Base-by-base conservation (phyloP, 2,329 filamentous ascomycete genomes). In the Alternaria triticina region DNA sequence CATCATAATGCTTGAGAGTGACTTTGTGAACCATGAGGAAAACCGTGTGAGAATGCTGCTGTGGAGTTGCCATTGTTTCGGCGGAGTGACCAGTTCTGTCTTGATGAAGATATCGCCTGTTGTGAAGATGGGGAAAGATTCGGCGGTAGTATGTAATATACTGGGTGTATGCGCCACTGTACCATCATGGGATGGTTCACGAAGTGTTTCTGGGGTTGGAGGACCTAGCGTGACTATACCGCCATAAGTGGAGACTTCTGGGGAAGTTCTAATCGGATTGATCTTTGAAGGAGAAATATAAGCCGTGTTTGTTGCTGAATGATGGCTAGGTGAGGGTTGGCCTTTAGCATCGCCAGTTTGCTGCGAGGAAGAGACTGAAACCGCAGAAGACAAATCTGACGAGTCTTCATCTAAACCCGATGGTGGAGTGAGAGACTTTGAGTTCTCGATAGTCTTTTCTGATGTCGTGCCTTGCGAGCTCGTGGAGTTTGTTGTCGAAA, bases 21-120 rank as follows among this genome's bases (percentile, higher is more conserved):
- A 56, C 5, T 44, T 23, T 9, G 54, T 50, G 23, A 73, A 71
- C 69, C 69, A 74, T 1, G 60, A 10, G 5, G 69, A 71, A 6
- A 64, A 56, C 8, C 63, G 57, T 4, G 45, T 56, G 17, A 74
- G 61, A 2, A 62, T 49, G 0, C n/a, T 10, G 27, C 64, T 61
- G 28, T 74, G 67, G 20, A 74, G 63, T 30, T 60, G 66, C 59
- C 65, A 70, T 8, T 61, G 36, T 49, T 10, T 59, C 6, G 49
- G 12, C 4, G 59, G 57, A 5, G 8, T 45, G 2, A 22, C 28
- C 4, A 65, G 4, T 15, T 46, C 20, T 1, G 54, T 57, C 2
- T 54, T 17, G 27, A 66, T 59, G 51, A 49, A 25, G 6, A 64
- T 20, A 46, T 69, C 54, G 17, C 64, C 62, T 3, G 28, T 51